Conservation (phyloP, 306 rosid genomes). For the Phaseolus lunatus region DNA sequence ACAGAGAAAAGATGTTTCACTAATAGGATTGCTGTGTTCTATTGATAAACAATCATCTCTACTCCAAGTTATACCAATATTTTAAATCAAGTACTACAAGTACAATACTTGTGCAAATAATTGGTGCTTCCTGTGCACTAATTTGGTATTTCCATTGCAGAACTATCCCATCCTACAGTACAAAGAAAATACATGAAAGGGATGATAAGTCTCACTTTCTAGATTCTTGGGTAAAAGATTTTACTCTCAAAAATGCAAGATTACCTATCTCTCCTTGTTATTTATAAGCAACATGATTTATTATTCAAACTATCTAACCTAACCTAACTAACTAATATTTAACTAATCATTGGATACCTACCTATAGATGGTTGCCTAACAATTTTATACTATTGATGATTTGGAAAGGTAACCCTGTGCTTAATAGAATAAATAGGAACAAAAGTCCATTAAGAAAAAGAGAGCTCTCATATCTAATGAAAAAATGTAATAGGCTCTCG, state of each 20-base stretch:
- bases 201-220: background rate
- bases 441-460: background rate
- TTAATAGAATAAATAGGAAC: background rate
- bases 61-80: background rate
- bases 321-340: background rate
- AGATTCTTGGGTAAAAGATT: slow-evolving; percentile 2
- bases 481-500: background rate
- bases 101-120: background rate
- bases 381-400: background rate
- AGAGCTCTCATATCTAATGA: background rate
- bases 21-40: background rate
- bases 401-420: background rate
- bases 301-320: background rate
- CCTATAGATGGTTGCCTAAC: background rate
- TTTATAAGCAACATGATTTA: background rate
- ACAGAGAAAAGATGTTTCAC: background rate
- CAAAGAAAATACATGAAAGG: slow-evolving; percentile 5
- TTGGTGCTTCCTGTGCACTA: slow-evolving; percentile 8
- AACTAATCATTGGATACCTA: background rate
- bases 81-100: slow-evolving; percentile 8
- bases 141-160: background rate
- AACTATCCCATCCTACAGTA: slow-evolving; percentile 22
- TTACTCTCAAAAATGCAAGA: background rate
- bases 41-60: background rate
- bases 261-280: background rate